A percentile compares a stretch with the other conserved stretches of the same genome.
Conservation (phyloP, 2,329 filamentous ascomycete species). For the Sporothrix globosa region DNA sequence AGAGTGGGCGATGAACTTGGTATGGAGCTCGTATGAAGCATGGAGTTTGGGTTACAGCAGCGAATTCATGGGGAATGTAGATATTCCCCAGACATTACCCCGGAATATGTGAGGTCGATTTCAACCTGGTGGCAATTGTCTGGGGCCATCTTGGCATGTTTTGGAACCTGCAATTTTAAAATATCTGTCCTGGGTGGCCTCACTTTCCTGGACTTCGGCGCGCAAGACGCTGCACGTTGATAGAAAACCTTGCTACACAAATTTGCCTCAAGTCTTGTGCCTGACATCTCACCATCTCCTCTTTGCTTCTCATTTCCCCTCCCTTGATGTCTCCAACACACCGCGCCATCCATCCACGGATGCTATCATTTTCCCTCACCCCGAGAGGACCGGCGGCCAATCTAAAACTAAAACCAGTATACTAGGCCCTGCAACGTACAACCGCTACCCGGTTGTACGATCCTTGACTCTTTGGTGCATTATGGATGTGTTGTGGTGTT, state of each 20-base stretch:
- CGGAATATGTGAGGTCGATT: background rate
- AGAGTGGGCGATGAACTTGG: background rate
- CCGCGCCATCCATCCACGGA: background rate
- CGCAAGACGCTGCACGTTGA: too few species aligned
- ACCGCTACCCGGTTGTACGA: background rate
- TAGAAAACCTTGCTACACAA: too few species aligned
- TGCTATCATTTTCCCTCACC: slow-evolving; percentile 12
- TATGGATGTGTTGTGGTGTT: background rate
- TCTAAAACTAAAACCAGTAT: background rate
- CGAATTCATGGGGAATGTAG: background rate
- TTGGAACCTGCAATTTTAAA: background rate
- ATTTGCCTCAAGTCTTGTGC: background rate
- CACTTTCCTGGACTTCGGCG: too few species aligned
- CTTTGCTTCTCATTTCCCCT: background rate
- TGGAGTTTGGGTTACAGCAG: background rate
- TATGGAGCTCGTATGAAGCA: slow-evolving; percentile 1
- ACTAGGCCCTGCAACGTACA: background rate
- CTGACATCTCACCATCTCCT: background rate
- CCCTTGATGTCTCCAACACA: background rate
- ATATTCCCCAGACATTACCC: slow-evolving; percentile 10
- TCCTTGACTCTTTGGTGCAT: background rate
- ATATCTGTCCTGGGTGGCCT: background rate
- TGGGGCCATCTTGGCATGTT: background rate
- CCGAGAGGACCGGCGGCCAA: too few species aligned
- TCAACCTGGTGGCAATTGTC: background rate